Conservation (phyloP, 2,329 filamentous ascomycete species). For the Sporothrix inflata region DNA sequence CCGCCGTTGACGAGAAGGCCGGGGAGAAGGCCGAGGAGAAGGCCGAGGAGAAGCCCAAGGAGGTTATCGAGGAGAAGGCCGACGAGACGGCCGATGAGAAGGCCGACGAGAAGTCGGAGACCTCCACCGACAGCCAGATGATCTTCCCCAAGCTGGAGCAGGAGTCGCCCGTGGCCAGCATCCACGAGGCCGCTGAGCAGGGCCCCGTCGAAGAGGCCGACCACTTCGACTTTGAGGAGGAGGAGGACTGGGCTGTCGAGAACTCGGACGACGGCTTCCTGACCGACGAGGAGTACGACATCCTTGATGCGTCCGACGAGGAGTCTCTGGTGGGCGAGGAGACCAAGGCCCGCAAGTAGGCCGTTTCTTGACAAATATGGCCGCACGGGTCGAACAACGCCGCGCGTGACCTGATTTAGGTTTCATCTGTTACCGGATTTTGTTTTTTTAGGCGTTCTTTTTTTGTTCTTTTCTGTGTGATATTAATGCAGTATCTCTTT, state of each 20-base stretch:
- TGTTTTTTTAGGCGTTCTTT: no score
- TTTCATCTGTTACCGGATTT: no score
- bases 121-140: conserved; percentile 67
- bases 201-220: conserved; percentile 29
- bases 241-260: conserved; percentile 45
- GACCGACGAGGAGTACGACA: conserved; percentile 98
- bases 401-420: background rate
- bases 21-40: conserved; percentile 55
- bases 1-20: conserved; percentile 24
- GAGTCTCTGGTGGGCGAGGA: conserved; percentile 66
- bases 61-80: conserved; percentile 53
- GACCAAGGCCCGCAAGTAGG: conserved; percentile 37
- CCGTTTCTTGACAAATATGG: background rate
- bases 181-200: conserved; percentile 62
- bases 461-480: background rate
- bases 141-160: conserved; percentile 97
- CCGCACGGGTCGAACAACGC: background rate
- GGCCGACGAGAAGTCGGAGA: conserved; percentile 48
- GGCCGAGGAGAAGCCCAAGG: conserved; percentile 11
- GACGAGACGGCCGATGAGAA: conserved; percentile 49
- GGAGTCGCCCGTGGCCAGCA: conserved; percentile 81
- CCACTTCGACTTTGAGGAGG: conserved; percentile 59
- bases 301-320: conserved; percentile 91
- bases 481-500: background rate
- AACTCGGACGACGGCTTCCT: conserved; percentile 73